Percentiles rank a stretch among this genome's conserved stretches.
Evolutionary conservation across 306 rosid genomes (phyloP).

Genomic region (Corylus americana): DNA sequence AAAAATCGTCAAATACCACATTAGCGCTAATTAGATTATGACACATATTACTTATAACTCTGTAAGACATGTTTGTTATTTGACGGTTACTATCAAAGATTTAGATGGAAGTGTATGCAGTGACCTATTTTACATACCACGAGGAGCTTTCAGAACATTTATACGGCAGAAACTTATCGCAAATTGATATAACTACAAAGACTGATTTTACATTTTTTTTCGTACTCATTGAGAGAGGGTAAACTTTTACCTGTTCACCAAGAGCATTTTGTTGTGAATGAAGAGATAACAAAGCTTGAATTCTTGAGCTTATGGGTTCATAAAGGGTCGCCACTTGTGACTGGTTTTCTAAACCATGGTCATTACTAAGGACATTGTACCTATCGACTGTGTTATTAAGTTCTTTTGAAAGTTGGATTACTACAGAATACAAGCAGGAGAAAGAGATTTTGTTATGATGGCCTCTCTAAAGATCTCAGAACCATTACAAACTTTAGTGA

Average conservation of each 20-base stretch:
- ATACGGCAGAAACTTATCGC: no score
- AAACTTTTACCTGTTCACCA: background rate
- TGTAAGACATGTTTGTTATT: no score
- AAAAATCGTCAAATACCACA: no score
- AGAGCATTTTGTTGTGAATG: background rate
- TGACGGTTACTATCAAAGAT: no score
- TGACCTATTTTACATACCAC: no score
- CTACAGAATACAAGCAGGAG: conserved; percentile 7
- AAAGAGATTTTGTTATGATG: background rate
- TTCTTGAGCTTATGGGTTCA: background rate
- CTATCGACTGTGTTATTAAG: background rate
- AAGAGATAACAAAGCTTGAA: background rate
- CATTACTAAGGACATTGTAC: background rate
- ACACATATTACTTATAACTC: no score
- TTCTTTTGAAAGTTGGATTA: background rate
- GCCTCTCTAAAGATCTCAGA: conserved; percentile 16
- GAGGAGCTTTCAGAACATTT: no score
- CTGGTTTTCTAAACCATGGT: no score
- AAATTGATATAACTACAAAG: no score
- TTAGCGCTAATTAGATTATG: no score
- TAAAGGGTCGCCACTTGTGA: background rate
- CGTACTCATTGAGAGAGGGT: background rate
- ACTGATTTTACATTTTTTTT: no score
- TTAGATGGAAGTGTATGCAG: no score
- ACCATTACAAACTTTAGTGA: conserved; percentile 21